A percentile compares a stretch with the other conserved stretches of the same genome.
These are phyloP conservation scores for Fusarium sacchari DNA, from an alignment of 2,329 filamentous ascomycete genomes.

Conservation along the genomic window DNA sequence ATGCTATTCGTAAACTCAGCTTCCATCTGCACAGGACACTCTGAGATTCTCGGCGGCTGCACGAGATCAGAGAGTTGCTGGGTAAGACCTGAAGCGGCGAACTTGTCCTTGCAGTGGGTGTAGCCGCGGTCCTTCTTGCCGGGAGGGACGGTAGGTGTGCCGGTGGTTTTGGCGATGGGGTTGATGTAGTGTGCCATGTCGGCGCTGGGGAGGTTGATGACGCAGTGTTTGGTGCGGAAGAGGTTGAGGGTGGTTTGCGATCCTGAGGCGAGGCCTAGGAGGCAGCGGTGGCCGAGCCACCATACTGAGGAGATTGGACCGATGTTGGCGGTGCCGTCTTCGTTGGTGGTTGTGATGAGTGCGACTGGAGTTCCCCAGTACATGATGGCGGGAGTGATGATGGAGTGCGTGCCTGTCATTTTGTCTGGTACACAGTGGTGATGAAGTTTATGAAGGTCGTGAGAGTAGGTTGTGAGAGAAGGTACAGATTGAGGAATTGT, in stretches of 20 bases:
- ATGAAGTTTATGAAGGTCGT: no score
- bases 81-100: not conserved
- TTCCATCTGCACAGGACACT: not conserved
- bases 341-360: not conserved
- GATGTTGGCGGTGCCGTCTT: not conserved
- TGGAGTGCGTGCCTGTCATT: not conserved
- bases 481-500: no score
- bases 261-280: not conserved
- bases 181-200: not conserved
- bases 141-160: not conserved
- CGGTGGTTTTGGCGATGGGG: not conserved
- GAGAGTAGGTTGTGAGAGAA: fast-evolving
- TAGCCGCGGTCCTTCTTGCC: not conserved
- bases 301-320: not conserved
- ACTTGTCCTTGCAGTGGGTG: not conserved
- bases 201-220: not conserved
- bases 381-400: not conserved
- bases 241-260: not conserved
- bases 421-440: not conserved
- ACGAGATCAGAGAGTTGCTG: fast-evolving
- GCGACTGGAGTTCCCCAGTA: not conserved
- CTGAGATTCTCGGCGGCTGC: not conserved
- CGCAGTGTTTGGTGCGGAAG: not conserved
- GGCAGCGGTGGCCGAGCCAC: not conserved
- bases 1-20: not conserved